Base-by-base conservation (phyloP, 2,329 filamentous ascomycete genomes). In the Fusarium sp. region DNA sequence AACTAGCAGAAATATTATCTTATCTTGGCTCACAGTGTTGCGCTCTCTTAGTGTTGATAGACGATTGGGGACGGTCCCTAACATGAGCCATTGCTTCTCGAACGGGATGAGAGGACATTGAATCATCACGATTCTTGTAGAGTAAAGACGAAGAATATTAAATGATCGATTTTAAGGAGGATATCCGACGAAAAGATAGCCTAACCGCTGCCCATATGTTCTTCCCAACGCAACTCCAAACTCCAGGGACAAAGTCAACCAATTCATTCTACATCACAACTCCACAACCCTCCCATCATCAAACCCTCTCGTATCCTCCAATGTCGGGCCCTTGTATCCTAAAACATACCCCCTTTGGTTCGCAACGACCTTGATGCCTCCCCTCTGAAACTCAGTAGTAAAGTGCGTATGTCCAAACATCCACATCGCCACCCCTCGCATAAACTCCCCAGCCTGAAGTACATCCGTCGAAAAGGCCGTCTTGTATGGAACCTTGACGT, bases 391-490 rank as follows among this genome's bases (percentile, higher is more conserved):
- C 53, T 80, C 74, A 2, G 78, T 82, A 4, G 79, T 81, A 63
- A 78, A 83, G 69, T 85, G 83, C 0, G 83, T 85, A 62, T 85
- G 83, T 0, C 83, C 84, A 78, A 85, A 83, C 50, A 82, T 78
- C 82, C 82, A 85, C 34, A 69, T 62, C 13, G 68, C 33, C 31
- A 71, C 75, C 1, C 85, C 79, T 18, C 72, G 70, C 29, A 67
- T 65, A 76, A 79, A 80, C 31, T 71, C 73, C 25, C 63, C 70
- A 18, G 74, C 62, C 33, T 63, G 60, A 4, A 81, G 18, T 6
- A 82, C 65, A 59, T 88, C 84, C 0, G 85, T 88, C 4, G 82
- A 83, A 73, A 88, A 89, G 0, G 83, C 86, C 7, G 79, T 79
- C 2, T 77, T 79, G 80, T 82, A 84, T 0, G 82, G 81, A 20